Evolutionary conservation across 1,284 basidiomycete species (phyloP).

Genomic region (Austroboletus sp.): DNA sequence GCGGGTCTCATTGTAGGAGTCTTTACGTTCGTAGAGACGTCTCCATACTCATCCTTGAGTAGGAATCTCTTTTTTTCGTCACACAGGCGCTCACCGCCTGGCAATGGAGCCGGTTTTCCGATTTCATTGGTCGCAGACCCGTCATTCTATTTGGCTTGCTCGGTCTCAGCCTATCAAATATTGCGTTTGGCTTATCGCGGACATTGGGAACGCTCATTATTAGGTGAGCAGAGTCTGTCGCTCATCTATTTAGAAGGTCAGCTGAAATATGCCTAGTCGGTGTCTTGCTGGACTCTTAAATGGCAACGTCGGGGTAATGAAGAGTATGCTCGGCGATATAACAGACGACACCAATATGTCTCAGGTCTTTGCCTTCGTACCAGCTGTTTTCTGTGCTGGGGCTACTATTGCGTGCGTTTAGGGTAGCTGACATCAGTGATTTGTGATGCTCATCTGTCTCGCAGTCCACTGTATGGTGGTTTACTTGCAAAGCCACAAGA

Average conservation of each 20-base stretch:
- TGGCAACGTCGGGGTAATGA: constrained; percentile 35
- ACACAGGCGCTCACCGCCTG: constrained; percentile 64
- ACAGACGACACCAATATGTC: constrained; percentile 39
- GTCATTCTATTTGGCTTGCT: constrained; percentile 60
- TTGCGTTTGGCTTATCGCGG: constrained; percentile 64
- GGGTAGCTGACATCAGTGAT: not conserved
- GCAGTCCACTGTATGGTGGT: constrained; percentile 47
- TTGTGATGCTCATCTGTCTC: constrained; percentile 41
- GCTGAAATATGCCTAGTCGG: constrained; percentile 20
- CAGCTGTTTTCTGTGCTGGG: constrained; percentile 23
- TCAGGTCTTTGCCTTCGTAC: constrained; percentile 24
- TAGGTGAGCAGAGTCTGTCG: constrained; percentile 37
- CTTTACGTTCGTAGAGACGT: not conserved
- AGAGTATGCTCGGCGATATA: constrained; percentile 47
- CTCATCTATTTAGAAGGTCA: not conserved
- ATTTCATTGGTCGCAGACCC: constrained; percentile 64
- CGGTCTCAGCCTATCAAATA: constrained; percentile 63
- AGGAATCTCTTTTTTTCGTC: constrained; percentile 71
- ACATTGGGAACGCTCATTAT: constrained; percentile 58
- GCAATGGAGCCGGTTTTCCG: constrained; percentile 69
- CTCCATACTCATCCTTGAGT: too few species aligned
- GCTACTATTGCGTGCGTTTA: constrained; percentile 25
- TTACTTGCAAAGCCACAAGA: constrained; percentile 42
- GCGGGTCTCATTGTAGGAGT: constrained; percentile 54
- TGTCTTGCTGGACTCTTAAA: constrained; percentile 36